Evolutionary conservation across 805 yeast species (phyloP).

Genomic region (Osmozyma mogii): DNA sequence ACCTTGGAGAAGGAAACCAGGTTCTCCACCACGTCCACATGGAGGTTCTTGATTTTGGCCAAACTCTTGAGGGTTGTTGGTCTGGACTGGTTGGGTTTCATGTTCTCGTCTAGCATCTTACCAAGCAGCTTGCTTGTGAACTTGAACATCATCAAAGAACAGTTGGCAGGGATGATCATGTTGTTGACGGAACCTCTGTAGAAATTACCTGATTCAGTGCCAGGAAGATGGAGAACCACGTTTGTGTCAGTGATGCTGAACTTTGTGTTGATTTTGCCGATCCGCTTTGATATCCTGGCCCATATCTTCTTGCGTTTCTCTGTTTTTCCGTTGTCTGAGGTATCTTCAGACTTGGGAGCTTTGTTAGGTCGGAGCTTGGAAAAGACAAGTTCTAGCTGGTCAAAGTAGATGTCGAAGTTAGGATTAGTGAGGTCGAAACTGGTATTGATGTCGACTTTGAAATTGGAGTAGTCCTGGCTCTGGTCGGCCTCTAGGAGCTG

Average conservation of each 20-base stretch:
- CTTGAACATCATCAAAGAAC: slow-evolving; percentile 19
- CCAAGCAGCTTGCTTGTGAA: slow-evolving; percentile 20
- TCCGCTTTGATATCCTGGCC: slow-evolving; percentile 3
- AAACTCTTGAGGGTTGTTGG: slow-evolving; percentile 14
- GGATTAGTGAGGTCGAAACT: slow-evolving; percentile 26
- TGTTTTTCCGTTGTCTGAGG: slow-evolving; percentile 3
- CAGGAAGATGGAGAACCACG: slow-evolving; percentile 24
- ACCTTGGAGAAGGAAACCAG: slow-evolving; percentile 18
- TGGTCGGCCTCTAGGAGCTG: slow-evolving; percentile 15
- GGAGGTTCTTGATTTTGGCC: slow-evolving; percentile 24
- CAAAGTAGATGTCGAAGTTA: slow-evolving; percentile 27
- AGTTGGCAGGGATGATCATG: slow-evolving; percentile 15
- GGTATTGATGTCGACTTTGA: slow-evolving; percentile 11
- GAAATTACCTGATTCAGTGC: slow-evolving; percentile 4
- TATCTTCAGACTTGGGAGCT: slow-evolving; percentile 3
- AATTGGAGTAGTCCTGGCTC: slow-evolving; percentile 3
- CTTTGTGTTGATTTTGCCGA: slow-evolving; percentile 15
- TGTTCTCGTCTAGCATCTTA: slow-evolving; percentile 3
- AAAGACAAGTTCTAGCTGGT: slow-evolving; percentile 21
- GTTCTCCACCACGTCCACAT: slow-evolving; percentile 26
- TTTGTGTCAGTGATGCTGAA: slow-evolving; percentile 25
- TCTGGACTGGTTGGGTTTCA: not conserved
- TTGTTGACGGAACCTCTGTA: slow-evolving; percentile 21
- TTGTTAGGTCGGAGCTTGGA: slow-evolving; percentile 1
- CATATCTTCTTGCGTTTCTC: slow-evolving; percentile 2